phyloP scores from a whole-genome alignment of 225 moss, liverwort and hornwort species.

The Sphagnum contortum region DNA sequence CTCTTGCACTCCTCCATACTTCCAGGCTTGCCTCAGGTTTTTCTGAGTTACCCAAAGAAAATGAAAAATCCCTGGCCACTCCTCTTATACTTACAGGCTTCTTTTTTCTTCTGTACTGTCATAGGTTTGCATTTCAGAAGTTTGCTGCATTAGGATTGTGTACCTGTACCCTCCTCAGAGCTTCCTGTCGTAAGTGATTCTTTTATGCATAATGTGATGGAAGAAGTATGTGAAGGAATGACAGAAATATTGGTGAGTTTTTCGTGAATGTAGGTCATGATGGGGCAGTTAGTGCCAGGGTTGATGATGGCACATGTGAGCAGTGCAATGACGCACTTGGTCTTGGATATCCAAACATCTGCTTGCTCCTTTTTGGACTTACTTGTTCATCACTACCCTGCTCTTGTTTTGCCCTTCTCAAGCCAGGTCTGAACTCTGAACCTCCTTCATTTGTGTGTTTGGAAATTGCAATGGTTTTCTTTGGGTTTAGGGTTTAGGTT shows the following conservation, averaged over 20 bases:
- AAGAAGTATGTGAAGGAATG: not conserved
- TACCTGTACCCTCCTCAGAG: not conserved
- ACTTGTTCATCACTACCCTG: conserved; percentile 69
- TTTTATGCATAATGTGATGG: not conserved
- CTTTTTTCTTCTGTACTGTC: too few species aligned
- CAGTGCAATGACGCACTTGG: conserved; percentile 97
- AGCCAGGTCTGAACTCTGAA: conserved; percentile 35
- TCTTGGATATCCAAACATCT: conserved; percentile 75
- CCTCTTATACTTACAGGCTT: too few species aligned
- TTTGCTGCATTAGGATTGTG: not conserved
- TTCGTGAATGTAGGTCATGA: conserved; percentile 57
- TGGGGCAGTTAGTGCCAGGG: conserved; percentile 83
- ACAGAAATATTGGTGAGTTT: not conserved
- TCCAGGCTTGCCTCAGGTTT: conserved; percentile 81
- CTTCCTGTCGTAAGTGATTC: not conserved
- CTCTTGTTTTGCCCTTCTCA: conserved; percentile 59
- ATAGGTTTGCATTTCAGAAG: too few species aligned
- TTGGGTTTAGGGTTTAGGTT: too few species aligned
- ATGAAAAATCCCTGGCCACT: not conserved
- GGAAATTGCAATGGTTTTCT: too few species aligned
- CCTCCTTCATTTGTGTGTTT: too few species aligned
- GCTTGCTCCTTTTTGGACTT: conserved; percentile 78
- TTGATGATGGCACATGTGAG: conserved; percentile 82
- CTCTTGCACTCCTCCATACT: conserved; percentile 68
- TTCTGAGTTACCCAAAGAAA: not conserved